phyloP scores from a whole-genome alignment of 202 grass and related monocot genomes.

The Miscanthus sacchariflorus region DNA sequence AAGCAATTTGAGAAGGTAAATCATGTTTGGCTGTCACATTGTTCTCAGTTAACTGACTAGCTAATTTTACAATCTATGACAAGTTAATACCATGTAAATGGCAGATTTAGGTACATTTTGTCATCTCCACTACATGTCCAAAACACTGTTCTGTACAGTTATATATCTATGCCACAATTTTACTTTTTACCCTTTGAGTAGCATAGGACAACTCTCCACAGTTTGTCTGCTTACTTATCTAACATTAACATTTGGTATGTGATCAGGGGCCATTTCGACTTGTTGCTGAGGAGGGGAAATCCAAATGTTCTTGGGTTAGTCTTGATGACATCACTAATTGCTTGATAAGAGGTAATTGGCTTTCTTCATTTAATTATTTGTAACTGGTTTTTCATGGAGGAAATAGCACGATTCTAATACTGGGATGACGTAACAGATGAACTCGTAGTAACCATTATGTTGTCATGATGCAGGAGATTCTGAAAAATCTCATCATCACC shows the following conservation, averaged over 20 bases:
- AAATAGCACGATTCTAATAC: slow-evolving; percentile 27
- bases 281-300: slow-evolving; percentile 97
- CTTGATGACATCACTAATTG: slow-evolving; percentile 99
- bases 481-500: slow-evolving; percentile 94
- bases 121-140: background rate
- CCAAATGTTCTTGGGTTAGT: slow-evolving; percentile 99
- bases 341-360: slow-evolving; percentile 74
- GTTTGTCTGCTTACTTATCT: slow-evolving; percentile 36
- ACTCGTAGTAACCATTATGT: slow-evolving; percentile 10
- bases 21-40: slow-evolving; percentile 1
- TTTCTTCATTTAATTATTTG: background rate
- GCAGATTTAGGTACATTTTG: slow-evolving; percentile 15
- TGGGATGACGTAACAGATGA: slow-evolving; percentile 11
- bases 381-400: slow-evolving; percentile 3
- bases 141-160: slow-evolving; percentile 3
- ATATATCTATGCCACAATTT: background rate
- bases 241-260: slow-evolving; percentile 13
- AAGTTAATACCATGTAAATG: slow-evolving; percentile 1
- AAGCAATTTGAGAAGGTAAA: slow-evolving; percentile 98
- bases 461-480: slow-evolving; percentile 78
- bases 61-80: slow-evolving; percentile 4
- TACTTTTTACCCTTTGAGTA: slow-evolving; percentile 35
- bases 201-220: background rate
- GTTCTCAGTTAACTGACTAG: slow-evolving; percentile 31
- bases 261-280: slow-evolving; percentile 92